Percentiles rank a stretch among this genome's conserved stretches.
phyloP scores from a whole-genome alignment of 2,329 filamentous ascomycete species.

The Neonectria magnoliae region DNA sequence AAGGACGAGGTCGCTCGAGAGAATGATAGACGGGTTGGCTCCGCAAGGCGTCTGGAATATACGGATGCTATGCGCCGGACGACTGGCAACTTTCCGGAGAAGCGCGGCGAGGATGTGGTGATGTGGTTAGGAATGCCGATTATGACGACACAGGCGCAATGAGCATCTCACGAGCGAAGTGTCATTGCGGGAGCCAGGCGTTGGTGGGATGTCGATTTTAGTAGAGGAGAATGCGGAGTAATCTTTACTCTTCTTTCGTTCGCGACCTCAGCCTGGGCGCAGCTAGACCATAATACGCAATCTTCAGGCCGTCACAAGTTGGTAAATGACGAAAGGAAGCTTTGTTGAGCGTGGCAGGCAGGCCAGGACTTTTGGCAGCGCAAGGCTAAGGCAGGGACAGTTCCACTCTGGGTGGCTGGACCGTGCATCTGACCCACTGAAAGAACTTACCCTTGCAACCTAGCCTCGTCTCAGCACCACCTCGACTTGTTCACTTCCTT shows the following conservation, averaged over 20 bases:
- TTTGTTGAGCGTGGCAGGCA: not conserved
- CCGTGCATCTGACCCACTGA: not conserved
- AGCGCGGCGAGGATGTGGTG: conserved; percentile 10
- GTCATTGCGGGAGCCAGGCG: conserved; percentile 23
- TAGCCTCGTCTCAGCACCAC: conserved; percentile 8
- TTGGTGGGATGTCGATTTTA: not conserved
- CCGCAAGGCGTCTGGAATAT: not conserved
- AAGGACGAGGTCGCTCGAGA: not conserved
- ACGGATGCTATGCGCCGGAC: not conserved
- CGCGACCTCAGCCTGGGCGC: not conserved
- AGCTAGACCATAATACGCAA: conserved; percentile 1
- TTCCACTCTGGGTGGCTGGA: not conserved
- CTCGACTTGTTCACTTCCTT: not conserved
- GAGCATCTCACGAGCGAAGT: conserved; percentile 29
- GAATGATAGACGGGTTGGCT: not conserved
- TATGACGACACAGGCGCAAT: conserved; percentile 28
- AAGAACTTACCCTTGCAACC: not conserved
- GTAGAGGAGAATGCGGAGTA: not conserved
- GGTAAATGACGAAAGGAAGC: not conserved
- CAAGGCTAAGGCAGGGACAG: not conserved
- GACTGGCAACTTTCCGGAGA: not conserved
- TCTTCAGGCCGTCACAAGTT: not conserved
- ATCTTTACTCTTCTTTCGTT: not conserved
- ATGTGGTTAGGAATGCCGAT: conserved; percentile 21
- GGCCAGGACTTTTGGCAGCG: not conserved